Evolutionary conservation across 108 stramenopile genomes (phyloP), one percentile per base, ranked within the genome.

Genomic region (Cyclotella cryptica): DNA sequence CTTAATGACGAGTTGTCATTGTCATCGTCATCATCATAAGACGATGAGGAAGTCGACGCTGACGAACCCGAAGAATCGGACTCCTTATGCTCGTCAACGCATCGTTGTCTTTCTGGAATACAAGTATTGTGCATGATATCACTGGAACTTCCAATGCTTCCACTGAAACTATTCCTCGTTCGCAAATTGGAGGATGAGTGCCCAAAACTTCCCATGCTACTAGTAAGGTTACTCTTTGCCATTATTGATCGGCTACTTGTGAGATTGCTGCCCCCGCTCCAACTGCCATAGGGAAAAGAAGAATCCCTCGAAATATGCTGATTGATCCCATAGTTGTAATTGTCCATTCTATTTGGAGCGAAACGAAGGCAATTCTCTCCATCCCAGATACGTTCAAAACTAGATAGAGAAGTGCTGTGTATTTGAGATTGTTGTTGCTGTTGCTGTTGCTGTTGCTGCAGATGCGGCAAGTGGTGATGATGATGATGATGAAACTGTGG

Each of bases 1-100:
- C 65, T 71, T 27, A 44, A 46, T 4, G 64, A 45, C 28, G 61
- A 54, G 53, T 49, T 63, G 43, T 63, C 51, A 66, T 49, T 63
- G 43, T 63, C 51, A 66, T 52, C 55, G 13, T 61, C 46, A n/a
- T 41, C 55, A 40, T 61, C 46, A 29, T 53, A 79, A 0, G 78
- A 70, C 41, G 78, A 71, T n/a, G 64, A 70, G 8, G 70, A 46
- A 18, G 63, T 58, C 27, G 78, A 59, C 39, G 35, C 61, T 18
- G 78, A 66, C 21, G 78, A 59, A 19, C 57, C 78, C 15, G 52
- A 54, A 29, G 58, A 66, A 29, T 69, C 51, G 3, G 63, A 58
- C 19, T 71, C 62, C 24, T 66, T 51, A 39, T n/a, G 47, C n/a
- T 46, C 66, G 15, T 67, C 26, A 26, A 43, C 22, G 29, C 26